phyloP scores from a whole-genome alignment of 192 early-diverging fungal species.

The Podila epicladia region DNA sequence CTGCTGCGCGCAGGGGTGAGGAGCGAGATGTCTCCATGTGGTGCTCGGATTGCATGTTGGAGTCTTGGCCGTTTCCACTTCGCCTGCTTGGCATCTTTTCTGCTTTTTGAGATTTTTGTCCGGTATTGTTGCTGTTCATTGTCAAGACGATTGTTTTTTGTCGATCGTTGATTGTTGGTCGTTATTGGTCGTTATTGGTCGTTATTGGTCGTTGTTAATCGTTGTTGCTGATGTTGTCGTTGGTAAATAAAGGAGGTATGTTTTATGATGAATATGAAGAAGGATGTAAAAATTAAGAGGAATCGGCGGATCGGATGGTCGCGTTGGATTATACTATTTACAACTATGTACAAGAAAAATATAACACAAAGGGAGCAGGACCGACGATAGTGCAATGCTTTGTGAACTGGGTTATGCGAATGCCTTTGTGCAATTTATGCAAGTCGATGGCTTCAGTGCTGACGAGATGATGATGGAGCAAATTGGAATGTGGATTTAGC shows the following conservation, averaged over 20 bases:
- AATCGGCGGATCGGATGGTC: no score
- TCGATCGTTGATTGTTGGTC: neutral
- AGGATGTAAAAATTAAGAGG: no score
- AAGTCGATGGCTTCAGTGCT: no score
- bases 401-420: no score
- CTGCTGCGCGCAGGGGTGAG: constrained; percentile 14
- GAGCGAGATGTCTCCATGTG: neutral
- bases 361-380: no score
- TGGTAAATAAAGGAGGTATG: neutral
- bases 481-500: no score
- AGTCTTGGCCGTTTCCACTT: constrained; percentile 9
- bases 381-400: no score
- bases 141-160: neutral
- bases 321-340: no score
- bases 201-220: neutral
- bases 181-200: neutral
- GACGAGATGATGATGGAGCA: no score
- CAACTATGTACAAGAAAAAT: no score
- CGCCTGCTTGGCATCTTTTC: neutral
- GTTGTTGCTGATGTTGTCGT: neutral
- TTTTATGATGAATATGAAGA: neutral
- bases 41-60: constrained; percentile 25
- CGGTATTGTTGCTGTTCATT: constrained; percentile 8
- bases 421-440: no score
- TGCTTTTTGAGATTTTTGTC: neutral